phyloP scores from a whole-genome alignment of 208 protist genomes.

The Leishmania amazonensis region DNA sequence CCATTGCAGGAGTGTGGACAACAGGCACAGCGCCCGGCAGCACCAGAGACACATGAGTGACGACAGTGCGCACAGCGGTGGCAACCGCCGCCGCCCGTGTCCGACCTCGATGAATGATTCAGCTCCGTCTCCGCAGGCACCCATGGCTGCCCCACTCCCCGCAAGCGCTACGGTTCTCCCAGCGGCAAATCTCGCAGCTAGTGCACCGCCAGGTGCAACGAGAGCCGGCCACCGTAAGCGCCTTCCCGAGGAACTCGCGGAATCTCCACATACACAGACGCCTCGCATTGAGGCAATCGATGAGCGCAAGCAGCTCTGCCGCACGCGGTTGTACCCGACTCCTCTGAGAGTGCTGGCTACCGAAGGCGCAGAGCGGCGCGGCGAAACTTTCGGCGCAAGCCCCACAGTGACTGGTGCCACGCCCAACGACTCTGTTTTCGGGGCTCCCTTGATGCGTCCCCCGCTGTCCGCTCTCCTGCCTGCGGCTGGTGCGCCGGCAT shows the following conservation, averaged over 20 bases:
- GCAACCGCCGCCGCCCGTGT: background rate
- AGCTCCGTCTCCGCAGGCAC: background rate
- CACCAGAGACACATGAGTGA: background rate
- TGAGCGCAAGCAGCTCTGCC: conserved; percentile 10
- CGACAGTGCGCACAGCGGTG: background rate
- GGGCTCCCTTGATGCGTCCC: conserved; percentile 1
- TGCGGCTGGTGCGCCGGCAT: background rate
- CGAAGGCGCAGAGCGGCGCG: background rate
- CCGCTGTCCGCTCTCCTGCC: conserved; percentile 9
- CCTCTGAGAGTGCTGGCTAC: background rate
- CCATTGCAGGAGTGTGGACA: background rate
- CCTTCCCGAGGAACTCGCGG: background rate
- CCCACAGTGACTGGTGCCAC: background rate
- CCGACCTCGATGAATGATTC: background rate
- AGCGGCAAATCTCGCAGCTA: background rate
- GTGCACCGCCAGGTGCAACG: background rate
- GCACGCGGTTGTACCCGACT: background rate
- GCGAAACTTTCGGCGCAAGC: background rate
- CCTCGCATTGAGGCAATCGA: background rate
- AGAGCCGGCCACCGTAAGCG: background rate
- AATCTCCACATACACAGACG: background rate
- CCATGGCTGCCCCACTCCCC: background rate
- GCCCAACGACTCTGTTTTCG: background rate
- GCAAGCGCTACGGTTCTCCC: background rate
- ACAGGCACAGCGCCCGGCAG: background rate